Base-by-base conservation (phyloP, 2,329 filamentous ascomycete species). In the Mariannaea elegans region DNA sequence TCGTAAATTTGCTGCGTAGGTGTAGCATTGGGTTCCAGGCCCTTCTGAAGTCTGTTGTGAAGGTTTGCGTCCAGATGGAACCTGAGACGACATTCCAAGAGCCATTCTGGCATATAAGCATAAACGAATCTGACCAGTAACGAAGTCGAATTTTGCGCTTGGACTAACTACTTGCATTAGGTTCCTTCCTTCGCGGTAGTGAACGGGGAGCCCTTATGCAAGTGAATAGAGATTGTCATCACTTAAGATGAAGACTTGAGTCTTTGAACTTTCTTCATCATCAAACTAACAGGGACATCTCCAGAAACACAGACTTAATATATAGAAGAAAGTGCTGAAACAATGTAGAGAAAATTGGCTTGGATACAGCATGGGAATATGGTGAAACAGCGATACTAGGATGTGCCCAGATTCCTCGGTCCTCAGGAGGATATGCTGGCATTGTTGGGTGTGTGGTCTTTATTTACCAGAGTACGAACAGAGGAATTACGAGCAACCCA, bases 361-460 rank as follows among this genome's bases (percentile, higher is more conserved):
- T 88, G 85, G 19, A 85, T 77, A 49, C 80, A 82, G 84, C 84
- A 88, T 6, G 80, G 76, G 54, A 82, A 79, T 65, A 80, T 83
- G 32, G 84, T 74, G 48, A 82, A 68, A 75, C 72, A 3, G 78
- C 79, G 36, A 89, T 84, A 0, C 82, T 84, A 5, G 88, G 73
- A 1, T 85, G 82, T 2, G 81, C 84, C 84, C 85, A 88, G 1
- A 88, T 84, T 0, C 81, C 82, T n/a, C 87, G 82, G 59, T 89
- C 84, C 57, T 79, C 81, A n/a, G 88, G 74, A 0, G 88, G 76
- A 65, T 82, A 71, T 67, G 87, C 86, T 1, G 86, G 86, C 1
- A 87, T 71, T 65, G 88, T 80, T 0, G 86, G 85, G 45, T 66
- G 66, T 1, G 80, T 77, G 31, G 81, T 78, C 1, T 70, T 77